These are phyloP conservation scores for Petunia hybrid DNA, from an alignment of 305 asterid genomes.

Conservation along the genomic window DNA sequence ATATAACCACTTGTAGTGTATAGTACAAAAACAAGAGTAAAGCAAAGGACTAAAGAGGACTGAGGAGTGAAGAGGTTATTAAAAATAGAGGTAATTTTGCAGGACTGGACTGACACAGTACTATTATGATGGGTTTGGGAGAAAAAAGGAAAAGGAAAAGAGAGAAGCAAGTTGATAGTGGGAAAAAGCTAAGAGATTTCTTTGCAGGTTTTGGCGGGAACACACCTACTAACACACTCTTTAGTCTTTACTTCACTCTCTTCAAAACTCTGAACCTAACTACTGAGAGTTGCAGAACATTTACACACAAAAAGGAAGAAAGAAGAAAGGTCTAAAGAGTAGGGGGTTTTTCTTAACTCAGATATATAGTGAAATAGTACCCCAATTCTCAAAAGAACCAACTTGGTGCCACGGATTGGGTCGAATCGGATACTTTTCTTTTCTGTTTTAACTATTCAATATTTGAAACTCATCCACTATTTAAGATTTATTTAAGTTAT, in stretches of 20 bases:
- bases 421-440: background rate
- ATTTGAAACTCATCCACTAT: too few relatives aligned
- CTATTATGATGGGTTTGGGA: conserved; percentile 15
- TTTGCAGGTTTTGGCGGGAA: conserved; percentile 40
- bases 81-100: background rate
- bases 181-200: background rate
- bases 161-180: background rate
- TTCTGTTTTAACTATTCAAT: too few relatives aligned
- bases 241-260: background rate
- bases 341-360: background rate
- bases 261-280: background rate
- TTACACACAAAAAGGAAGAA: background rate
- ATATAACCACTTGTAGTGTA: too few relatives aligned
- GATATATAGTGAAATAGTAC: too few relatives aligned
- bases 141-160: background rate
- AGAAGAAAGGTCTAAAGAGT: background rate
- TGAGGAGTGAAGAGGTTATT: background rate
- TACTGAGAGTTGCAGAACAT: background rate
- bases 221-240: background rate
- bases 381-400: too few relatives aligned
- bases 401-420: background rate
- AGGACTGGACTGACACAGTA: conserved; percentile 14
- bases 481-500: too few relatives aligned
- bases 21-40: background rate
- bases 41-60: background rate